Evolutionary conservation across 75 land plant genomes (phyloP).

Genomic region (Selaginella moellendorffii): DNA sequence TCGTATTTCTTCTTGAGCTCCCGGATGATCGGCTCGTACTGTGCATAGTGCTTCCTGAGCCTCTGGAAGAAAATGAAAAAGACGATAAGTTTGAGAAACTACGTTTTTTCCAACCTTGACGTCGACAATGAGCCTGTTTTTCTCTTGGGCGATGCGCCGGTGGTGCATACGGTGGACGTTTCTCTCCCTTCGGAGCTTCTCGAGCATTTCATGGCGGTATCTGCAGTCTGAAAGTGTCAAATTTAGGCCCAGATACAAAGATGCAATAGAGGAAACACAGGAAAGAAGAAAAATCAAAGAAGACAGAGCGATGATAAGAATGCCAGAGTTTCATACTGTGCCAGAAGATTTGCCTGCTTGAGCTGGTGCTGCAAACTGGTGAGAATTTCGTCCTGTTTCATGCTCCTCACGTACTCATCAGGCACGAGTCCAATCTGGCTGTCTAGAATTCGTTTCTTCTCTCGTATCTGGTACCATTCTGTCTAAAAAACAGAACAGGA

Average conservation of each 20-base stretch:
- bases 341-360: constrained; percentile 21
- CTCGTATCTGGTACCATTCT: constrained; percentile 26
- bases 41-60: constrained; percentile 21
- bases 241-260: constrained; percentile 1
- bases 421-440: constrained; percentile 18
- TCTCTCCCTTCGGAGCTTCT: constrained; percentile 30
- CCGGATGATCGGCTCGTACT: constrained; percentile 25
- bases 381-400: constrained; percentile 20
- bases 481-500: constrained; percentile 9
- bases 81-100: not conserved
- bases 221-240: constrained; percentile 14
- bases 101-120: constrained; percentile 14
- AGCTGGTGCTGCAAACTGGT: constrained; percentile 22
- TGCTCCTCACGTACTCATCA: constrained; percentile 24
- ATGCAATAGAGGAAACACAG: constrained; percentile 1
- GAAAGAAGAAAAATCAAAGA: not conserved
- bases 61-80: constrained; percentile 12
- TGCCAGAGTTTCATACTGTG: constrained; percentile 15
- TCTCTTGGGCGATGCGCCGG: constrained; percentile 27
- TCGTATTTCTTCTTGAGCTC: constrained; percentile 26
- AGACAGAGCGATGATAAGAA: not conserved
- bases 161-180: constrained; percentile 35
- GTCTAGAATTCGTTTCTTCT: constrained; percentile 19
- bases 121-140: constrained; percentile 28
- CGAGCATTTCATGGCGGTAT: constrained; percentile 28